phyloP scores from a whole-genome alignment of 140 eudicot species.

The Bidens hawaiensis region DNA sequence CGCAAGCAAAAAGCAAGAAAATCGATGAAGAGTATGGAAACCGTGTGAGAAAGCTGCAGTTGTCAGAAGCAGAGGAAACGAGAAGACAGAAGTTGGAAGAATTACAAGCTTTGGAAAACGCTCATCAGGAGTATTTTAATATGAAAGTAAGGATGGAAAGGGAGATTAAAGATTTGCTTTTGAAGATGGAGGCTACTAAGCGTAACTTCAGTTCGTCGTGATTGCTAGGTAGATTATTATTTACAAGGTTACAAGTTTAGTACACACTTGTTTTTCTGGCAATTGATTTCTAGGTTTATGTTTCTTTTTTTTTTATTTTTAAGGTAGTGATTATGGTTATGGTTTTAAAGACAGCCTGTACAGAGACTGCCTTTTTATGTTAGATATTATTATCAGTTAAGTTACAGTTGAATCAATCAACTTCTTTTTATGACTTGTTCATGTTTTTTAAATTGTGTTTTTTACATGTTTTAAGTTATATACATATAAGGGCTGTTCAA shows the following conservation, averaged over 20 bases:
- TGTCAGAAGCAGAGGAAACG: slow-evolving; percentile 73
- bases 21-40: slow-evolving; percentile 63
- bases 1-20: slow-evolving; percentile 63
- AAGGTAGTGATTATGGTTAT: slow-evolving; percentile 17
- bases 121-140: slow-evolving; percentile 70
- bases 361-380: slow-evolving; percentile 30
- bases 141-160: slow-evolving; percentile 92
- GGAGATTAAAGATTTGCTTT: slow-evolving; percentile 75
- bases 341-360: slow-evolving; percentile 47
- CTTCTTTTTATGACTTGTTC: too few species aligned
- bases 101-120: slow-evolving; percentile 60
- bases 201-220: slow-evolving; percentile 45
- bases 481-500: too few species aligned
- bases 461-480: too few species aligned
- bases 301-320: neutral
- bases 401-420: slow-evolving; percentile 4
- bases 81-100: slow-evolving; percentile 69
- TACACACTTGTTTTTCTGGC: slow-evolving; percentile 8
- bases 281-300: slow-evolving; percentile 35
- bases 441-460: too few species aligned
- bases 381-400: slow-evolving; percentile 27
- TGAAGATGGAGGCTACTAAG: slow-evolving; percentile 93
- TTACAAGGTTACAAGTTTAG: slow-evolving; percentile 16
- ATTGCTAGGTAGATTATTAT: slow-evolving; percentile 18
- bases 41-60: slow-evolving; percentile 60